phyloP scores from a whole-genome alignment of 192 early-diverging fungal species.

The Kickxella alabastrina region DNA sequence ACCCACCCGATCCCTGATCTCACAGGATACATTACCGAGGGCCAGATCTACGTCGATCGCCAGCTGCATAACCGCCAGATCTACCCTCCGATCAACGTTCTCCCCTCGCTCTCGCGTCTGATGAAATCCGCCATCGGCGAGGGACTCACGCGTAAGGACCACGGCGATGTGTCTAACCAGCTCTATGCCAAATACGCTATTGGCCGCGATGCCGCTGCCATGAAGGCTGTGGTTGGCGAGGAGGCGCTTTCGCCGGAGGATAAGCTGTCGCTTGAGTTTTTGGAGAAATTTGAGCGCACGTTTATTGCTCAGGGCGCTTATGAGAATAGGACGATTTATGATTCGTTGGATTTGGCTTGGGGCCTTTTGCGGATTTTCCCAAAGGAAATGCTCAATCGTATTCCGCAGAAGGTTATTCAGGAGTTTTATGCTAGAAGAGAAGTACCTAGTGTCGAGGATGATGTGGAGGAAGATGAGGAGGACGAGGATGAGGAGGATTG shows the following conservation, averaged over 20 bases:
- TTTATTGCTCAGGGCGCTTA: constrained; percentile 96
- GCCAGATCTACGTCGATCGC: constrained; percentile 98
- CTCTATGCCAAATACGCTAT: constrained; percentile 99
- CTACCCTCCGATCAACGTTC: constrained; percentile 99
- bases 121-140: constrained; percentile 99
- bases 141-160: constrained; percentile 95
- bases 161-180: constrained; percentile 99
- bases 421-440: constrained; percentile 86
- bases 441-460: constrained; percentile 3
- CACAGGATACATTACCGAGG: constrained; percentile 99
- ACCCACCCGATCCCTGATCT: constrained; percentile 99
- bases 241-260: constrained; percentile 98
- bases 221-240: constrained; percentile 99
- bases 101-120: constrained; percentile 96
- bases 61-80: constrained; percentile 98
- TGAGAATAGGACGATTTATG: constrained; percentile 95
- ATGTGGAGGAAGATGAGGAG: constrained; percentile 6
- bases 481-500: constrained; percentile 11
- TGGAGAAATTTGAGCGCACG: constrained; percentile 98
- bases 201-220: constrained; percentile 95
- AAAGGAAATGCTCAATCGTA: constrained; percentile 99
- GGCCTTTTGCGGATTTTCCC: constrained; percentile 98
- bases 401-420: constrained; percentile 89
- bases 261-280: constrained; percentile 94
- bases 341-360: constrained; percentile 98